These are phyloP conservation scores for Pseudonitzschia multistriata DNA, from an alignment of 108 stramenopile genomes.

Conservation along the genomic window DNA sequence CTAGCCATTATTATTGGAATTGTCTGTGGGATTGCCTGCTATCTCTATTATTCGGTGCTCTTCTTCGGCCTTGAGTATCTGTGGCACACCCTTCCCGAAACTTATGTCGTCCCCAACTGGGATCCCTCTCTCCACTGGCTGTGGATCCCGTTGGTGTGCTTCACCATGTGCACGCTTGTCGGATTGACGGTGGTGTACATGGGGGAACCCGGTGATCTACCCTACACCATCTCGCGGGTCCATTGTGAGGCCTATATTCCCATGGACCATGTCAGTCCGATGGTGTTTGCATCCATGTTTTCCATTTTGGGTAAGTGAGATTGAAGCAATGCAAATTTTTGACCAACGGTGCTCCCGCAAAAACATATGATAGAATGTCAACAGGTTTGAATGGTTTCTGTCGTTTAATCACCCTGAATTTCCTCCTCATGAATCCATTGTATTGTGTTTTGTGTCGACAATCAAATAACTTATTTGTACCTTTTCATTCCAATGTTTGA, in stretches of 20 bases:
- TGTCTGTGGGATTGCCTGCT: conserved; percentile 65
- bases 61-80: conserved; percentile 40
- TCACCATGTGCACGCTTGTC: conserved; percentile 36
- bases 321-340: neutral
- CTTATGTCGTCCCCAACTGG: conserved; percentile 40
- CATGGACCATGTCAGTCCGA: conserved; percentile 62
- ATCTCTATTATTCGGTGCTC: conserved; percentile 53
- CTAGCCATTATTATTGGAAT: conserved; percentile 52
- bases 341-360: neutral
- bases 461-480: neutral
- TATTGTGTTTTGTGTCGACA: neutral
- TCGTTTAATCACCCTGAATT: too few species aligned
- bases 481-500: too few species aligned
- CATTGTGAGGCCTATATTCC: conserved; percentile 59
- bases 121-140: conserved; percentile 35
- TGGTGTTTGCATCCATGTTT: conserved; percentile 60
- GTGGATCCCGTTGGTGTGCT: conserved; percentile 60
- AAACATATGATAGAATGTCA: too few species aligned
- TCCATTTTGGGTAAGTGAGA: conserved; percentile 41
- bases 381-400: too few species aligned
- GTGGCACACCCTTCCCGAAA: conserved; percentile 55
- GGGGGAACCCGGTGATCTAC: conserved; percentile 73
- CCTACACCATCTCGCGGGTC: conserved; percentile 61
- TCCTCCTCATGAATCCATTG: too few species aligned
- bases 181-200: conserved; percentile 55